Evolutionary conservation across 176 grass and related monocot species (phyloP).

Genomic region (Metroxylon sagu): DNA sequence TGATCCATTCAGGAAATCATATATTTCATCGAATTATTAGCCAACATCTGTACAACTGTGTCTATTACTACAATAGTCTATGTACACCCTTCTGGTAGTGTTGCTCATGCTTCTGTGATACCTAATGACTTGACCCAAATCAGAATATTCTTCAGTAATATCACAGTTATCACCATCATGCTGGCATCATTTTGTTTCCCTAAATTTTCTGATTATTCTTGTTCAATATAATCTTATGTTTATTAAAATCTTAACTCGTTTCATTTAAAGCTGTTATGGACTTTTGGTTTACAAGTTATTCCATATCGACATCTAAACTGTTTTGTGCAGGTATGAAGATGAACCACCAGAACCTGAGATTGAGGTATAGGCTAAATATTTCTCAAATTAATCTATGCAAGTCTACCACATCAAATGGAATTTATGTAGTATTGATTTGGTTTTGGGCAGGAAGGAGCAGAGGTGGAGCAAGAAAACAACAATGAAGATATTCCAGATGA

Average conservation of each 20-base stretch:
- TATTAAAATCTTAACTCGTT: not conserved
- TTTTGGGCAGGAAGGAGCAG: conserved; percentile 52
- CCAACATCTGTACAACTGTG: too few species aligned
- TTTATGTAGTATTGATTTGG: not conserved
- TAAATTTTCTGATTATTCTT: too few species aligned
- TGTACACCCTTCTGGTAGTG: too few species aligned
- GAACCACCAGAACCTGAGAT: conserved; percentile 68
- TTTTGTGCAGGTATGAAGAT: conserved; percentile 54
- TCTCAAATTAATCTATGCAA: not conserved
- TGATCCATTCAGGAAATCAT: too few species aligned
- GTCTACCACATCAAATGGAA: not conserved
- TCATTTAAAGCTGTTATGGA: conserved; percentile 22
- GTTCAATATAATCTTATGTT: too few species aligned
- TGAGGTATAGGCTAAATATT: conserved; percentile 32
- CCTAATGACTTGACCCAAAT: too few species aligned
- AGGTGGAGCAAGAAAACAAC: conserved; percentile 69
- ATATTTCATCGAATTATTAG: too few species aligned
- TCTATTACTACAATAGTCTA: too few species aligned
- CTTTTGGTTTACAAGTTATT: not conserved
- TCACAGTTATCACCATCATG: too few species aligned
- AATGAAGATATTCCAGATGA: conserved; percentile 61
- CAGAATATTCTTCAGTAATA: too few species aligned
- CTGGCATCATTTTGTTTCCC: too few species aligned
- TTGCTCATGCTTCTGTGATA: too few species aligned
- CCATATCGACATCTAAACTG: not conserved